Conservation (phyloP, 2,329 filamentous ascomycete species). For the Dactylellina leptospora region DNA sequence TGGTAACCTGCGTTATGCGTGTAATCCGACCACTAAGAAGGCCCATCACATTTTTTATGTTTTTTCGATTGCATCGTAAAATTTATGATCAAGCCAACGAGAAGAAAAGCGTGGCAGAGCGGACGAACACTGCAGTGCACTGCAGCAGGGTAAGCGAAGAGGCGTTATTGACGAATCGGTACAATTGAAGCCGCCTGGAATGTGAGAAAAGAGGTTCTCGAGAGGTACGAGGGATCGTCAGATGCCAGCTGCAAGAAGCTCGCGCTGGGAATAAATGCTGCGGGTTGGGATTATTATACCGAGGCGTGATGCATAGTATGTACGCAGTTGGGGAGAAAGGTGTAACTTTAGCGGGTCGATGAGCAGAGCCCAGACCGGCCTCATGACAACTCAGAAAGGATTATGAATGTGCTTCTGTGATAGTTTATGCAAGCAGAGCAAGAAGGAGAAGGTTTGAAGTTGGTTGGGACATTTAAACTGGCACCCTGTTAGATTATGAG, state of each 20-base stretch:
- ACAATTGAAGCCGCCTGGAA: slow-evolving; percentile 37
- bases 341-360: background rate
- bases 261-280: no score
- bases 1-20: background rate
- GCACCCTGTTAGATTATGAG: no score
- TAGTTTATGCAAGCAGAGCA: background rate
- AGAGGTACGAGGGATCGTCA: no score
- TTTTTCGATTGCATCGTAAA: slow-evolving; percentile 11
- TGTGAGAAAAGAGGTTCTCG: no score
- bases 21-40: background rate
- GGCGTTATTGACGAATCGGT: slow-evolving; percentile 36
- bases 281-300: no score
- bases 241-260: slow-evolving; percentile 16
- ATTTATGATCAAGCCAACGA: background rate
- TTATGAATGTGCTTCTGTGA: no score
- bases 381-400: background rate
- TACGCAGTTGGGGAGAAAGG: background rate
- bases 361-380: background rate
- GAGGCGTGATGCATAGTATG: no score
- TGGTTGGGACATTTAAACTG: no score
- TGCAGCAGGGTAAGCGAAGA: slow-evolving; percentile 31
- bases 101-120: background rate
- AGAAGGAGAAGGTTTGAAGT: no score
- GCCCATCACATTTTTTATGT: slow-evolving; percentile 25
- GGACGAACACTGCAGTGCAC: slow-evolving; percentile 8